phyloP scores from a whole-genome alignment of 257 asterid species.

The Avicennia marina region DNA sequence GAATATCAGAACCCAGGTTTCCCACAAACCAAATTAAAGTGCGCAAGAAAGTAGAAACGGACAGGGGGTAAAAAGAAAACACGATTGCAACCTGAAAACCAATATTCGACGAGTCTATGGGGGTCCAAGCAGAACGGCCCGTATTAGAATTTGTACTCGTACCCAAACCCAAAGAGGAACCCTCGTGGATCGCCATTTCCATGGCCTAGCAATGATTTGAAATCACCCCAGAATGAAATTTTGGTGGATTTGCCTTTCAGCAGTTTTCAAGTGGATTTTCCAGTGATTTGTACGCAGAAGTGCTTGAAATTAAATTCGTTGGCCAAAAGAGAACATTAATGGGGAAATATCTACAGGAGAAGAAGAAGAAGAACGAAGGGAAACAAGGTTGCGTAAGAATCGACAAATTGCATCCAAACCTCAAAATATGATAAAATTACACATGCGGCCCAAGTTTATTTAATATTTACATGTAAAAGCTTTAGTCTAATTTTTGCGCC shows the following conservation, averaged over 20 bases:
- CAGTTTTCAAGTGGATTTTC: neutral
- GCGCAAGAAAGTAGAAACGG: neutral
- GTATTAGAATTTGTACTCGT: constrained; percentile 9
- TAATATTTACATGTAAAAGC: neutral
- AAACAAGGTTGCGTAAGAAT: too few species aligned
- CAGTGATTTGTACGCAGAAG: neutral
- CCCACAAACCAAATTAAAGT: neutral
- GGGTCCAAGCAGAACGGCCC: constrained; percentile 34
- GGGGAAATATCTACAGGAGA: neutral
- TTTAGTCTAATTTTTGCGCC: neutral
- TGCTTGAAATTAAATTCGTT: neutral
- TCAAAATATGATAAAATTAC: neutral
- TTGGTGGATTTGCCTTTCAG: neutral
- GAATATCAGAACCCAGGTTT: too few species aligned
- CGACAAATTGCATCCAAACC: neutral
- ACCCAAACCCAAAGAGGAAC: constrained; percentile 35
- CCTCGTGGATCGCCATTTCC: constrained; percentile 27
- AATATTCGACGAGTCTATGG: constrained; percentile 48
- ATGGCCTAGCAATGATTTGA: neutral
- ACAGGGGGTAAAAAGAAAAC: neutral
- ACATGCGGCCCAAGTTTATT: neutral
- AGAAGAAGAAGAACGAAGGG: neutral
- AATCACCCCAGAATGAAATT: neutral
- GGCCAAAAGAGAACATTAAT: neutral
- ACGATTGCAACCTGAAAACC: constrained; percentile 39